These are phyloP conservation scores for Cryphonectria radicalis DNA, from an alignment of 2,329 filamentous ascomycete genomes.

Conservation along the genomic window DNA sequence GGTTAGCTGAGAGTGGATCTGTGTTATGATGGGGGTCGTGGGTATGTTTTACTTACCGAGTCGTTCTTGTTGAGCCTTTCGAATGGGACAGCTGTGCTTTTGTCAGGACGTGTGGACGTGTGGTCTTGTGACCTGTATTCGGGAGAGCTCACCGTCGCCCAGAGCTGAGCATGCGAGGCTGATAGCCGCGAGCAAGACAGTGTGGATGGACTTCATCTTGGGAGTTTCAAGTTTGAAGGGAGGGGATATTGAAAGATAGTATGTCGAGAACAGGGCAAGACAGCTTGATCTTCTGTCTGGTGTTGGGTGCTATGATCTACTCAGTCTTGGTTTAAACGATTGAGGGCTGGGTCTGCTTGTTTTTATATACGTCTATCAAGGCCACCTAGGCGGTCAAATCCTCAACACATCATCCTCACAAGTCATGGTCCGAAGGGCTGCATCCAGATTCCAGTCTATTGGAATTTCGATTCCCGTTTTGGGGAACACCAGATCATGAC, in stretches of 20 bases:
- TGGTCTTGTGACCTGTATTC: too few relatives aligned
- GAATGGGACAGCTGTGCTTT: conserved; percentile 30
- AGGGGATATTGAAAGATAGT: background rate
- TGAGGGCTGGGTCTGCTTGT: background rate
- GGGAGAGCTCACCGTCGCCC: conserved; percentile 23
- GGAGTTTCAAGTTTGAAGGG: background rate
- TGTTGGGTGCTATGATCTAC: background rate
- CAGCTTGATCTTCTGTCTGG: background rate
- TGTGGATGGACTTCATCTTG: conserved; percentile 12
- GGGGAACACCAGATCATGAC: conserved; percentile 11
- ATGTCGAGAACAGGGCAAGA: background rate
- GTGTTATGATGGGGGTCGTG: background rate
- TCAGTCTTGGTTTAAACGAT: background rate
- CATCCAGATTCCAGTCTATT: background rate
- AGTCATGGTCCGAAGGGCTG: background rate
- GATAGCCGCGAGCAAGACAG: conserved; percentile 12
- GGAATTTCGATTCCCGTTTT: conserved; percentile 5
- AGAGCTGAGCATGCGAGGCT: conserved; percentile 13
- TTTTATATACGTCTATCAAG: background rate
- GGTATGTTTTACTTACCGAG: conserved; percentile 31
- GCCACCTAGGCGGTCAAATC: too few relatives aligned
- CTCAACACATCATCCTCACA: background rate
- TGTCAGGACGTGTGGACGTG: background rate
- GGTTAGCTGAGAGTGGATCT: background rate
- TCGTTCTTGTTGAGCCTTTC: conserved; percentile 39